phyloP scores from a whole-genome alignment of 2,329 filamentous ascomycete genomes.

The Macrophomina pseudophaseolina region DNA sequence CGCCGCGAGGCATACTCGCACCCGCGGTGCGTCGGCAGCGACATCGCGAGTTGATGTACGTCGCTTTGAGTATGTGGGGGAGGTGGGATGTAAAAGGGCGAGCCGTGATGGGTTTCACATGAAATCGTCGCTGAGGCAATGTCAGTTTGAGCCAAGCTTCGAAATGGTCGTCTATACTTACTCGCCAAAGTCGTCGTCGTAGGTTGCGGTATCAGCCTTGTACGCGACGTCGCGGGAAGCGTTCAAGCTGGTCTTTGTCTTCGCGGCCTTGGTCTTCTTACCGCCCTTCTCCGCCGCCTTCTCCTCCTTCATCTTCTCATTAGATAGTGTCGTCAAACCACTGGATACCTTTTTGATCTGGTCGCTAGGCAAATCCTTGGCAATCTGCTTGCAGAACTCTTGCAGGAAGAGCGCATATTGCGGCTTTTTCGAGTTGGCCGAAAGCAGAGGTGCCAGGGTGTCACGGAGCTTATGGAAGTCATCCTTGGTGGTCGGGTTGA shows the following conservation, averaged over 20 bases:
- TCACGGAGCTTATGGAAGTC: constrained; percentile 83
- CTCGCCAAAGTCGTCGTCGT: constrained; percentile 88
- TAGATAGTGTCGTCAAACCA: constrained; percentile 83
- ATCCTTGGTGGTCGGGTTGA: constrained; percentile 85
- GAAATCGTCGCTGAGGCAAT: constrained; percentile 41
- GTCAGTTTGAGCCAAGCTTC: constrained; percentile 32
- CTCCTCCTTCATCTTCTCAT: constrained; percentile 99
- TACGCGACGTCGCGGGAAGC: constrained; percentile 62
- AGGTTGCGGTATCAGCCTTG: constrained; percentile 73
- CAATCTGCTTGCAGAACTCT: constrained; percentile 86
- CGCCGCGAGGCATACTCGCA: constrained; percentile 21
- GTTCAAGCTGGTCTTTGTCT: constrained; percentile 87
- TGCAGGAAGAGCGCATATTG: constrained; percentile 90
- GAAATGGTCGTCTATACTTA: constrained; percentile 53
- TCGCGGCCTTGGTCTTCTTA: constrained; percentile 96
- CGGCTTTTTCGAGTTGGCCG: constrained; percentile 78
- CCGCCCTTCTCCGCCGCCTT: constrained; percentile 90
- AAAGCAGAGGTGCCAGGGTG: constrained; percentile 78
- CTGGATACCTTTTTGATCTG: constrained; percentile 97
- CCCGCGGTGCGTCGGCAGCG: constrained; percentile 14
- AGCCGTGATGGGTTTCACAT: constrained; percentile 38
- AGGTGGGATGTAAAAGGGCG: constrained; percentile 19
- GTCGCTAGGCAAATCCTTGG: constrained; percentile 84
- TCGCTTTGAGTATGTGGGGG: constrained; percentile 20
- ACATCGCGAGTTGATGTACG: constrained; percentile 21